Evolutionary conservation across 2,329 filamentous ascomycete genomes (phyloP).

Genomic region (Botrytis porri): DNA sequence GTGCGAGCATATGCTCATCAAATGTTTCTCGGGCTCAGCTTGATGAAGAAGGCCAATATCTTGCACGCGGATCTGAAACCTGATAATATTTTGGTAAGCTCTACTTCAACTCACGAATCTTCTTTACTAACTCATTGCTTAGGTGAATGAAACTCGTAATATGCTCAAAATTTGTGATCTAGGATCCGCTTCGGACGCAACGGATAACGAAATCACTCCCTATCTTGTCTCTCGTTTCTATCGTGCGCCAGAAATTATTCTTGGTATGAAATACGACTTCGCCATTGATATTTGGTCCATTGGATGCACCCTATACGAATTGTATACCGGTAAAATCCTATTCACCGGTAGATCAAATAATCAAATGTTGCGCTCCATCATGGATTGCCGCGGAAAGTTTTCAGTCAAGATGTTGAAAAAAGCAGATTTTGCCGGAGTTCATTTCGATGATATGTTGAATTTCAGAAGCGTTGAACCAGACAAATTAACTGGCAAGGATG

Average conservation of each 20-base stretch:
- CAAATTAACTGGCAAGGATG: conserved; percentile 80
- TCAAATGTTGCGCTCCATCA: conserved; percentile 94
- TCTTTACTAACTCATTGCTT: conserved; percentile 23
- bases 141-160: conserved; percentile 77
- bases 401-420: conserved; percentile 85
- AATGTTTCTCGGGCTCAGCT: conserved; percentile 84
- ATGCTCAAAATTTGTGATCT: conserved; percentile 93
- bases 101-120: background rate
- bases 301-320: conserved; percentile 92
- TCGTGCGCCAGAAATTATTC: conserved; percentile 91
- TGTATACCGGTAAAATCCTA: conserved; percentile 96
- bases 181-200: conserved; percentile 89
- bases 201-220: conserved; percentile 87
- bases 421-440: conserved; percentile 69
- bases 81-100: conserved; percentile 75
- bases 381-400: conserved; percentile 92
- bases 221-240: conserved; percentile 98
- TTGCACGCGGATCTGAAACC: conserved; percentile 96
- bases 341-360: conserved; percentile 97
- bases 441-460: conserved; percentile 82
- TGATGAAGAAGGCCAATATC: conserved; percentile 89
- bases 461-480: conserved; percentile 85
- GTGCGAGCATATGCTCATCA: conserved; percentile 89
- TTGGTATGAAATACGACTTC: conserved; percentile 94
- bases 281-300: conserved; percentile 97